Base-by-base conservation (phyloP, 306 rosid genomes). In the Ziziphus jujuba region DNA sequence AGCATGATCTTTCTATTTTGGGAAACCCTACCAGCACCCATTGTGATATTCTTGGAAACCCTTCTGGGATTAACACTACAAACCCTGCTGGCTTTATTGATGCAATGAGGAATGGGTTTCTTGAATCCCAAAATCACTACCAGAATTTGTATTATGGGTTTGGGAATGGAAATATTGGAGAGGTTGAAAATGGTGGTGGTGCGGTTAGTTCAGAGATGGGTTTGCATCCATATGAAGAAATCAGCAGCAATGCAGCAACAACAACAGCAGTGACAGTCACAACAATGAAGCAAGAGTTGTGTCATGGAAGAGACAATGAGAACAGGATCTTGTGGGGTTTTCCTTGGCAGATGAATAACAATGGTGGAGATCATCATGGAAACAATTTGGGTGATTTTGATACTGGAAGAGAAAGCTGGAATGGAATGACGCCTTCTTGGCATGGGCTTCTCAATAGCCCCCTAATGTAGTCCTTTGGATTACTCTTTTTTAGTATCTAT, bases 371-470 rank as follows among this genome's bases (percentile, higher is more conserved):
- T 52, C 33, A 57, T 16, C 61, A 43, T 48, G 84, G 84, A 22
- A 80, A 68, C 74, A 80, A 17, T 2, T n/a, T 82, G 84, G 75
- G 61, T 49, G 90, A 80, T 12, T 17, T 79, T 70, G 96, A 90
- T 17, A 74, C 88, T 7, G 97, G 85, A 56, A 88, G 98, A 77
- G 87, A 73, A 38, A 79, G 76, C 72, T 90, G 99, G 97, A 90
- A 83, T 65, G 87, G 91, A 15, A 19, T 84, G 48, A 81, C 74
- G 19, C 44, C 97, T 16, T 75, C 95, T 21, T 93, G 97, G 97
- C 97, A 88, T 76, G 97, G 97, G 7, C 90, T 93, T 80, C 82
- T 93, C 70, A 85, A 87, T 58, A 89, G 87, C 60, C 99, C 99
- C 54, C 75, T 93, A 75, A 87, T 88, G 89, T 93, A 90, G 82